Conservation (phyloP, 208 protist species). For the Leishmania arabica region DNA sequence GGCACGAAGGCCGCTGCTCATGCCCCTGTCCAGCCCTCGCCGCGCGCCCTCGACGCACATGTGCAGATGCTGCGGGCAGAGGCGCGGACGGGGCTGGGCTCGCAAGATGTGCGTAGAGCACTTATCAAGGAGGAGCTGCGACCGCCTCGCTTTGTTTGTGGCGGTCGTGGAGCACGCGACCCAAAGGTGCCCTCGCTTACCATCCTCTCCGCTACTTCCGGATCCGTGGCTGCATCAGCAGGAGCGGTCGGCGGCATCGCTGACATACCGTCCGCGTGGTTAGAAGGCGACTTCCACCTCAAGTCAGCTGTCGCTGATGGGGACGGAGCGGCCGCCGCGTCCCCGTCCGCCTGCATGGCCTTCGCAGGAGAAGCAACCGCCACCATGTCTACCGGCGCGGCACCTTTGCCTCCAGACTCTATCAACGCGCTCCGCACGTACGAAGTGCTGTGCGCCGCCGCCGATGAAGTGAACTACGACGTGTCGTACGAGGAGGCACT, state of each 20-base stretch:
- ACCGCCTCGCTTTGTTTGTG: background rate
- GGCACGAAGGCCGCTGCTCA: background rate
- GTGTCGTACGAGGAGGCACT: conserved; percentile 22
- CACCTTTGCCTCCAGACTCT: background rate
- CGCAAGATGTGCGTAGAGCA: conserved; percentile 39
- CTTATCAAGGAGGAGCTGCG: conserved; percentile 44
- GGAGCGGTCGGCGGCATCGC: background rate
- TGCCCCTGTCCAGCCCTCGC: background rate
- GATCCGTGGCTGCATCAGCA: background rate
- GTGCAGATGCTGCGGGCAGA: conserved; percentile 35
- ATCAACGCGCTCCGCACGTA: conserved; percentile 8
- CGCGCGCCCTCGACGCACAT: conserved; percentile 24
- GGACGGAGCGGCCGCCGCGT: background rate
- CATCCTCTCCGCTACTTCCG: background rate
- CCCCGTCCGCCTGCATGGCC: background rate
- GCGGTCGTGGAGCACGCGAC: background rate
- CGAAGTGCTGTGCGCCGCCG: conserved; percentile 17
- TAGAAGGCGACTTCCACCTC: conserved; percentile 20
- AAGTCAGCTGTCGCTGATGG: background rate
- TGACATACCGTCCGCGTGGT: conserved; percentile 22
- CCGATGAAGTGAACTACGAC: conserved; percentile 33
- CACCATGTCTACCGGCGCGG: background rate
- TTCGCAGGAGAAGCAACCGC: background rate
- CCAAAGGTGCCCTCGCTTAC: background rate
- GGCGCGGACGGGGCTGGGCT: conserved; percentile 36